Evolutionary conservation across 306 rosid species (phyloP), one percentile per base, ranked within the genome.

Genomic region (Morella rubra): DNA sequence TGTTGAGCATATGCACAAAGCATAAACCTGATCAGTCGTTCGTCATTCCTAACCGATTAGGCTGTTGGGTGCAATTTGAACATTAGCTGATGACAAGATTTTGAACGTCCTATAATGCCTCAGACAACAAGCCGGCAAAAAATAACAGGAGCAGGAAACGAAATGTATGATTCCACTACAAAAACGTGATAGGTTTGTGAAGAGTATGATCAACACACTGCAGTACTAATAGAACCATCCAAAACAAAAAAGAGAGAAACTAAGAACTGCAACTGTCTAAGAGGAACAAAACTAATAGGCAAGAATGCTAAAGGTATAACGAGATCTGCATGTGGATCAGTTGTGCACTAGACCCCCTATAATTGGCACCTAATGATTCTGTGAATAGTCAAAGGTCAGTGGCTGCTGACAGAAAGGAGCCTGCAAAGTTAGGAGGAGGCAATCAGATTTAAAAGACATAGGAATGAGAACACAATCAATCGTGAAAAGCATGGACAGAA

Each of bases 321-420:
- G 82, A 81, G 69, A 79, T 81, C 72, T 72, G 82, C 73, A 67
- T 73, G 76, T 84, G 84, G 79, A 74, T 82, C 75, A 61, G 82
- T 72, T 47, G 56, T 42, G 55, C 73, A 83, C 73, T 52, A 71
- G 58, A 81, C 78, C 47, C 79, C 78, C 47, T 77, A 70, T 50
- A 80, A 69, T 56, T 62, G 74, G 68, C 76, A 44, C 54, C 81
- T 78, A 93, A 86, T 86, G 93, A 80, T 91, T 86, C 73, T 93
- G 93, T 5, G 97, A 82, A 84, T 93, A 84, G 82, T 93, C 97
- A 84, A 90, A 91, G 85, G 94, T 91, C 85, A 93, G 78, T 6
- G 97, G 91, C 77, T 90, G 97, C 87, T 91, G 97, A 76, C 91
- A 89, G 81, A 91, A 90, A 76, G 98, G 98, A 86, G 87, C 93